phyloP scores from a whole-genome alignment of 306 rosid species.

The Corylus heterophylla region DNA sequence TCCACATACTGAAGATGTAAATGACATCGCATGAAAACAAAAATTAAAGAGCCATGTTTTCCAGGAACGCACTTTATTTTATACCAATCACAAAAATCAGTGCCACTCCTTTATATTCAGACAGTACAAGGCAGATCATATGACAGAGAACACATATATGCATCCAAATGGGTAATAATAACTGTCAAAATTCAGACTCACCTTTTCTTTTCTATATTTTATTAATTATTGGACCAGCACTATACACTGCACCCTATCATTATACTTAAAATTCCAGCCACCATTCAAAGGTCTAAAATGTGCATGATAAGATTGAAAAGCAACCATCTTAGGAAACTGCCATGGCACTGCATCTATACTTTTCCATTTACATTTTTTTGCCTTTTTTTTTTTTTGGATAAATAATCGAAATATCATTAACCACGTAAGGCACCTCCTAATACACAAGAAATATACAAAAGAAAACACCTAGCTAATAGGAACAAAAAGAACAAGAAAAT shows the following conservation, averaged over 20 bases:
- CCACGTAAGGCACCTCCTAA: too few relatives aligned
- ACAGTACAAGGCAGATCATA: constrained; percentile 13
- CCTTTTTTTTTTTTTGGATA: too few relatives aligned
- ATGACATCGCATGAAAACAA: neutral
- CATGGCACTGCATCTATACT: neutral
- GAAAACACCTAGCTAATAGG: too few relatives aligned
- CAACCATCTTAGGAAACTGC: neutral
- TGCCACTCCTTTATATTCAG: neutral
- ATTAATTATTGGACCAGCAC: neutral
- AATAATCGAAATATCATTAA: too few relatives aligned
- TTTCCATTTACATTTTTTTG: neutral
- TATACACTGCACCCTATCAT: neutral
- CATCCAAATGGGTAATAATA: neutral
- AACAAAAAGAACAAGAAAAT: too few relatives aligned
- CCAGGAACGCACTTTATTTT: constrained; percentile 9
- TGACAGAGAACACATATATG: neutral
- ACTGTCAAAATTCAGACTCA: neutral
- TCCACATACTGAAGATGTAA: neutral
- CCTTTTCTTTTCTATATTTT: neutral
- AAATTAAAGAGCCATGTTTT: neutral
- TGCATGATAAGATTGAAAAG: neutral
- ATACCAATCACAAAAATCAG: neutral
- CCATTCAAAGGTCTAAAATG: neutral
- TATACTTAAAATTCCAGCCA: neutral
- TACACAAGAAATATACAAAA: too few relatives aligned